Evolutionary conservation across 2,329 filamentous ascomycete genomes (phyloP), one percentile per base, ranked within the genome.

Genomic region (Aspergillus versicolor): DNA sequence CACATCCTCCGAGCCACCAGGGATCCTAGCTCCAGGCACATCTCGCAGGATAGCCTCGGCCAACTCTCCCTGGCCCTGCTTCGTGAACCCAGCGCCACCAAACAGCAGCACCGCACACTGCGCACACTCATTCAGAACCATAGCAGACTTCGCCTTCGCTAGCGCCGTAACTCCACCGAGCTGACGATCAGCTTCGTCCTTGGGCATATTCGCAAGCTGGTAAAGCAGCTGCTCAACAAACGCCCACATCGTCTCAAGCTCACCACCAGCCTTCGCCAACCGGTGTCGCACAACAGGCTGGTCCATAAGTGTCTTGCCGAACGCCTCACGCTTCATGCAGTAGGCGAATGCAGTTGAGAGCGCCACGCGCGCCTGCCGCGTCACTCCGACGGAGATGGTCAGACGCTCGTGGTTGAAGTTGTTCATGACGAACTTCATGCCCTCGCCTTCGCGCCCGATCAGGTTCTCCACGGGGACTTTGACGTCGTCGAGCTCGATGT

Each of bases 321-420:
- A 89, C 1, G 86, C 86, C 69, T 88, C 86, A 17, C 86, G 79
- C 72, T 86, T 87, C 61, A 88, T 70, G 22, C 82, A 81, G 65
- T 89, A 88, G 51, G 82, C 81, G 62, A 88, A 83, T 0, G 86
- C 86, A 0, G 83, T 70, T 13, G 78, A 73, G 1, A 89, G 75
- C 1, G 84, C 86, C 2, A 88, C 84, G 8, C 83, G 79, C 0
- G 87, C 80, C 65, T 86, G 80, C 3, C 88, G 79, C 2, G 86
- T 88, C 1, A 83, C 81, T 0, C 83, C 82, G 13, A 91, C 83
- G 1, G 85, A 79, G 61, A 91, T 89, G 15, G 80, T 81, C 11
- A 91, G 77, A 0, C 88, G 83, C 71, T 92, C 89, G 70, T 91
- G 88, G 75, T 91, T 91, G 81, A 91, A 91, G 74, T 91, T 90